Evolutionary conservation across 1,284 basidiomycete genomes (phyloP).

Genomic region (Apiotrichum montevideense): DNA sequence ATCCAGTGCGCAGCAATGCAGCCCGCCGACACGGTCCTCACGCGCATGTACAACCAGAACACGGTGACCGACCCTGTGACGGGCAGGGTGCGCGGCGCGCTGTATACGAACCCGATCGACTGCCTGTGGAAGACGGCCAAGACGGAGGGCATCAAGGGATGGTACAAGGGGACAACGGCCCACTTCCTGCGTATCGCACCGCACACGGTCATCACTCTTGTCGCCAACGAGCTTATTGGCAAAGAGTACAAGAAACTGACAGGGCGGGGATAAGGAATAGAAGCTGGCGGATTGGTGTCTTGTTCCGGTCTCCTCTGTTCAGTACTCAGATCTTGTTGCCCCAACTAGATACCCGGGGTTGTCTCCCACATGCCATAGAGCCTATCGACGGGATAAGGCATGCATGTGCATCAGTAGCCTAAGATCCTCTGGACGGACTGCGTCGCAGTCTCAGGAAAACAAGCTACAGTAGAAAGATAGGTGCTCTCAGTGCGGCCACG

Average conservation of each 20-base stretch:
- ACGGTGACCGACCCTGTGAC: slow-evolving; percentile 61
- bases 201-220: slow-evolving; percentile 79
- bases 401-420: slow-evolving; percentile 15
- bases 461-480: no score
- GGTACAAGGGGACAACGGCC: slow-evolving; percentile 91
- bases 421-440: no score
- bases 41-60: slow-evolving; percentile 94
- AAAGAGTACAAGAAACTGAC: slow-evolving; percentile 55
- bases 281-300: no score
- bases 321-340: background rate
- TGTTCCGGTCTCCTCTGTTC: no score
- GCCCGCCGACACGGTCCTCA: slow-evolving; percentile 61
- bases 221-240: slow-evolving; percentile 76
- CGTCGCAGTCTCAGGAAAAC: background rate
- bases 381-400: slow-evolving; percentile 1
- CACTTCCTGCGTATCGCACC: slow-evolving; percentile 88
- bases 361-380: no score
- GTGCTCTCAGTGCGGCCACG: no score
- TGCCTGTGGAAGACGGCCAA: slow-evolving; percentile 94
- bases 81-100: slow-evolving; percentile 65
- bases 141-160: slow-evolving; percentile 79
- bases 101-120: slow-evolving; percentile 89
- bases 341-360: background rate
- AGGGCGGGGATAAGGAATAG: slow-evolving; percentile 1
- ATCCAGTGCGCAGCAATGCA: slow-evolving; percentile 71